Evolutionary conservation across 2,329 filamentous ascomycete genomes (phyloP), one percentile per base, ranked within the genome.

Genomic region (Fusarium sp.): DNA sequence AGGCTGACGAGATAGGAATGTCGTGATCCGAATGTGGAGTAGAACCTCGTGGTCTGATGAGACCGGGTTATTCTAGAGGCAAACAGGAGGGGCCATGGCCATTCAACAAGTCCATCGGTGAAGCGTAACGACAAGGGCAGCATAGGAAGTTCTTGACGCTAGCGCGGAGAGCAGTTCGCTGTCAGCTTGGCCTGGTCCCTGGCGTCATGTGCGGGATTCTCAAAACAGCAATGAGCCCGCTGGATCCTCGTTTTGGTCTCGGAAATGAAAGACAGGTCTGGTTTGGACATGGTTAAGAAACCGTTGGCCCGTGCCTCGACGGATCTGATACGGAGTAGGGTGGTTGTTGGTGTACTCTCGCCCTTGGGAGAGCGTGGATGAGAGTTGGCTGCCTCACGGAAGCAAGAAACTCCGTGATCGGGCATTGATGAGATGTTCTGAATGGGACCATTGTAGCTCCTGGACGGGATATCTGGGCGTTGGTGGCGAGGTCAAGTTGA

Each of bases 291-390:
- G 55, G 27, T 27, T 39, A 52, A 47, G 52, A 71, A 62, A 71
- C 62, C 51, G 39, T 40, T 71, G 68, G 64, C 41, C 68, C 60
- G 68, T 71, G 68, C 68, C 52, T 61, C 18, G 28, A 27, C 43
- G 36, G 36, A 43, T 52, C 55, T 54, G 23, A 53, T 6, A 10
- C 43, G 41, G 54, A 50, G 15, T 39, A 56, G 46, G 43, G 52
- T 41, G 36, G 40, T 50, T 40, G 37, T 51, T 46, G 41, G 15
- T 34, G 54, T 31, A 57, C 43, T 43, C 50, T 8, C 48, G 12
- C 31, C 27, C 16, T 12, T 18, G n/a, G 39, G 31, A n/a, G n/a
- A 51, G n/a, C 10, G 41, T 30, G 39, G 31, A 8, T 44, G 23
- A 50, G n/a, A 13, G 34, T 39, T 34, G n/a, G 18, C 51, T 31